These are phyloP conservation scores for Breynia disticha DNA, from an alignment of 441 rosid genomes.

Conservation along the genomic window DNA sequence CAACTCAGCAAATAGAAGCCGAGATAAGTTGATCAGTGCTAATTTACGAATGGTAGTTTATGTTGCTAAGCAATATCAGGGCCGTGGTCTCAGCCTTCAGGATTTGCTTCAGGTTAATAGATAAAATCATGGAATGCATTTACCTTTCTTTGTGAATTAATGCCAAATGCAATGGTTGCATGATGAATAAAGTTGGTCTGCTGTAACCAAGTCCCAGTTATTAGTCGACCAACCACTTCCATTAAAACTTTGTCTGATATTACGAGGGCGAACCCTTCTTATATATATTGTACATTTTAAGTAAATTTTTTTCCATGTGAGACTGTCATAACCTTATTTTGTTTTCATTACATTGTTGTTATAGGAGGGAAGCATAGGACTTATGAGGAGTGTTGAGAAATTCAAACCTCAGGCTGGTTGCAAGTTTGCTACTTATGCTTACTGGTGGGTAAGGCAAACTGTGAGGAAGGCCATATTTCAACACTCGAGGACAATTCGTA, in stretches of 20 bases:
- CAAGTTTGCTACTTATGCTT: slow-evolving; percentile 77
- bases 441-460: slow-evolving; percentile 85
- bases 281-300: no score
- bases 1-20: slow-evolving; percentile 43
- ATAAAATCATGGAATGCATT: not conserved
- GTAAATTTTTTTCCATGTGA: no score
- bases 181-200: no score
- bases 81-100: slow-evolving; percentile 66
- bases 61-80: slow-evolving; percentile 69
- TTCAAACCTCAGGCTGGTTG: slow-evolving; percentile 79
- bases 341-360: slow-evolving; percentile 9
- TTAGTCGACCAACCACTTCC: no score
- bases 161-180: not conserved
- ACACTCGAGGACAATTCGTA: slow-evolving; percentile 65
- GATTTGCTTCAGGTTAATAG: slow-evolving; percentile 68
- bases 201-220: no score
- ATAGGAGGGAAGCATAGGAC: slow-evolving; percentile 88
- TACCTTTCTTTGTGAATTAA: not conserved
- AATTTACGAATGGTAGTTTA: slow-evolving; percentile 78
- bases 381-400: slow-evolving; percentile 79
- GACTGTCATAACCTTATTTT: slow-evolving; percentile 3
- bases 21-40: slow-evolving; percentile 56
- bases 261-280: no score
- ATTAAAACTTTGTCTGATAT: no score
- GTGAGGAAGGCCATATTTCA: slow-evolving; percentile 64